Conservation (phyloP, 208 protist genomes). For the Trypanosomatidae sp. region DNA sequence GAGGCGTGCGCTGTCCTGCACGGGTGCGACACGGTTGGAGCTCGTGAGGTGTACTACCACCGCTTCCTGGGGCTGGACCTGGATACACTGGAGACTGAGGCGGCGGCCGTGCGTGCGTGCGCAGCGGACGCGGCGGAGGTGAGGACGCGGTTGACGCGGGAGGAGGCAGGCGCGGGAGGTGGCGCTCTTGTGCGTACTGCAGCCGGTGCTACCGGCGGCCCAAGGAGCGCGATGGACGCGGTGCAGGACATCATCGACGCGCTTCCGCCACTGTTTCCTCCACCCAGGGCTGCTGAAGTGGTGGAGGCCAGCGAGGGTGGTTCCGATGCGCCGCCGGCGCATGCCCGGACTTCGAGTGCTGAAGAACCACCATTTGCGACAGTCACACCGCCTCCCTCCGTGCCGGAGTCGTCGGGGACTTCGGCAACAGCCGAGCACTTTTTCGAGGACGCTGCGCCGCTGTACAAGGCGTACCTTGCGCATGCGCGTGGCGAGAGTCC, state of each 20-base stretch:
- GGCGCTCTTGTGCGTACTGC: slow-evolving; percentile 7
- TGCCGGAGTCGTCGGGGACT: no score
- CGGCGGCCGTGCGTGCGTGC: slow-evolving; percentile 40
- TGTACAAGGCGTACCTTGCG: slow-evolving; percentile 65
- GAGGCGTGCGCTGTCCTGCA: slow-evolving; percentile 85
- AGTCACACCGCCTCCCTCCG: no score
- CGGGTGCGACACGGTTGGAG: slow-evolving; percentile 64
- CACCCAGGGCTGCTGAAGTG: neutral
- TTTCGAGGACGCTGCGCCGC: slow-evolving; percentile 51
- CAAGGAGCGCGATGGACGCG: slow-evolving; percentile 13
- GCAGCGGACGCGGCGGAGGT: slow-evolving; percentile 37
- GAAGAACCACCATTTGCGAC: neutral
- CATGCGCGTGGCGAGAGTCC: slow-evolving; percentile 60
- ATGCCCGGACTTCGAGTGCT: neutral
- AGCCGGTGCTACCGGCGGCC: neutral
- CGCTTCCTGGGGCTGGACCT: slow-evolving; percentile 68
- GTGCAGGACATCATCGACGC: slow-evolving; percentile 37
- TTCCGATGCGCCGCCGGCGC: neutral
- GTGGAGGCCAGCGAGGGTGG: neutral
- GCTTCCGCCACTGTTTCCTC: slow-evolving; percentile 32
- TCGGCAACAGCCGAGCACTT: neutral
- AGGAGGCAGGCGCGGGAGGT: neutral
- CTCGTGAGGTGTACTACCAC: slow-evolving; percentile 70
- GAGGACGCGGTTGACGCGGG: slow-evolving; percentile 6
- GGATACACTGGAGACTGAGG: slow-evolving; percentile 63